Evolutionary conservation across 2,329 filamentous ascomycete species (phyloP).

Genomic region (Nothophaeocryptopus gaeumannii): DNA sequence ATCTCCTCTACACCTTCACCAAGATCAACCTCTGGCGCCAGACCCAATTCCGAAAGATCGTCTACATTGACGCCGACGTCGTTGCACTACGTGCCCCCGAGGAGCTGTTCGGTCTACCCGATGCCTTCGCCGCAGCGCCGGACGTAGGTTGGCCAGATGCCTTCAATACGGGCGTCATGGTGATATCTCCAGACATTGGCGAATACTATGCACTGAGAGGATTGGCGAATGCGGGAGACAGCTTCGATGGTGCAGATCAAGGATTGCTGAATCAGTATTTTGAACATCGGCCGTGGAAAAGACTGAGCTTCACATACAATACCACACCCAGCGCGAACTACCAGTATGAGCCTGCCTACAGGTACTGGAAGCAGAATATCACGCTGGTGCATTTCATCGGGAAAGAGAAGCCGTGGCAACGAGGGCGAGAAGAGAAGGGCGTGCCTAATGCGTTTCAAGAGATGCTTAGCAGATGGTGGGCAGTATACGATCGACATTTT

Average conservation of each 20-base stretch:
- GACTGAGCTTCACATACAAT: constrained; percentile 93
- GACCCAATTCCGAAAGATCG: constrained; percentile 83
- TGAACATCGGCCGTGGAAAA: constrained; percentile 70
- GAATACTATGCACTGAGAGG: constrained; percentile 83
- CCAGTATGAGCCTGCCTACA: constrained; percentile 93
- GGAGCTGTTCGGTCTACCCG: constrained; percentile 74
- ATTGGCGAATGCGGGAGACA: constrained; percentile 81
- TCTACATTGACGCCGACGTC: constrained; percentile 92
- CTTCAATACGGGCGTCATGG: constrained; percentile 98
- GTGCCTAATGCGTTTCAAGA: constrained; percentile 71
- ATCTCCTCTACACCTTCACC: constrained; percentile 89
- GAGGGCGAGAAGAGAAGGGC: constrained; percentile 40
- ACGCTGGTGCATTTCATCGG: constrained; percentile 95
- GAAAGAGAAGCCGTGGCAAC: constrained; percentile 77
- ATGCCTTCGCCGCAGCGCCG: constrained; percentile 69
- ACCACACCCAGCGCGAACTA: constrained; percentile 96
- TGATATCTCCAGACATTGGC: constrained; percentile 77
- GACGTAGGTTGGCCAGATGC: constrained; percentile 98
- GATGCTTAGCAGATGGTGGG: constrained; percentile 87
- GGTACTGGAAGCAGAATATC: constrained; percentile 86
- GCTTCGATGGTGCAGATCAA: constrained; percentile 96
- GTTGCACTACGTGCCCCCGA: constrained; percentile 88
- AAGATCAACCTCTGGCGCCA: constrained; percentile 95
- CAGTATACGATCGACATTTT: constrained; percentile 87
- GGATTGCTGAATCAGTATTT: constrained; percentile 95